These are phyloP conservation scores for Nitzschia putrida DNA, from an alignment of 108 stramenopile species.

Conservation along the genomic window DNA sequence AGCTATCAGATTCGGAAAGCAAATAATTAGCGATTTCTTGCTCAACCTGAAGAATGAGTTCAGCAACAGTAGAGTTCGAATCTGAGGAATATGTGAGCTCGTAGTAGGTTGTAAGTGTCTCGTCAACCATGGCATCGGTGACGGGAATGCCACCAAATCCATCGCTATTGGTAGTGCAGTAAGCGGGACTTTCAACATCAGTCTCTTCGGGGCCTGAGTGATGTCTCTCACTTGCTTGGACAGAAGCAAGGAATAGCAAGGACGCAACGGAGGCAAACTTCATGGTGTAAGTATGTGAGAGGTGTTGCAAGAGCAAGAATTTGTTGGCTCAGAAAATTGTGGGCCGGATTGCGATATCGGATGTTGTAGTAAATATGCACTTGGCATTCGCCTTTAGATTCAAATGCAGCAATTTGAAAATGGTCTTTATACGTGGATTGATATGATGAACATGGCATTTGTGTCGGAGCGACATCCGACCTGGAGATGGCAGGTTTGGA, in stretches of 20 bases:
- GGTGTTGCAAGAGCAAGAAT: background rate
- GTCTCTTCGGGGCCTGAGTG: conserved; percentile 4
- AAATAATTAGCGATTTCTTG: conserved; percentile 4
- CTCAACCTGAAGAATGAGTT: background rate
- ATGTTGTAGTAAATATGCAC: no score
- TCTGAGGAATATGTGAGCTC: background rate
- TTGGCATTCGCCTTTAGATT: no score
- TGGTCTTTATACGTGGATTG: no score
- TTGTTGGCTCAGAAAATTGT: background rate
- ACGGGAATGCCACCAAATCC: conserved; percentile 21
- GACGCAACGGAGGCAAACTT: background rate
- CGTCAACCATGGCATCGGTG: background rate
- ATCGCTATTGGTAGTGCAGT: conserved; percentile 3
- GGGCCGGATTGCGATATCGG: background rate
- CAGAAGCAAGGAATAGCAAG: background rate
- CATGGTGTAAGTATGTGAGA: conserved; percentile 2
- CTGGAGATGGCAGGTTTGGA: no score
- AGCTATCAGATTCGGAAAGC: conserved; percentile 1
- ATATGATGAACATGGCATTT: no score
- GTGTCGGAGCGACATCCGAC: no score
- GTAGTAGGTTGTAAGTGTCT: background rate
- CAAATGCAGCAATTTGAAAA: no score
- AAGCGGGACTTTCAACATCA: conserved; percentile 10
- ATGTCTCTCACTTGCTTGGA: background rate
- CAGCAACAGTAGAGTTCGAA: background rate